A percentile compares a stretch with the other conserved stretches of the same genome.
phyloP scores from a whole-genome alignment of 2,329 filamentous ascomycete species.

The Fusarium tricinctum region DNA sequence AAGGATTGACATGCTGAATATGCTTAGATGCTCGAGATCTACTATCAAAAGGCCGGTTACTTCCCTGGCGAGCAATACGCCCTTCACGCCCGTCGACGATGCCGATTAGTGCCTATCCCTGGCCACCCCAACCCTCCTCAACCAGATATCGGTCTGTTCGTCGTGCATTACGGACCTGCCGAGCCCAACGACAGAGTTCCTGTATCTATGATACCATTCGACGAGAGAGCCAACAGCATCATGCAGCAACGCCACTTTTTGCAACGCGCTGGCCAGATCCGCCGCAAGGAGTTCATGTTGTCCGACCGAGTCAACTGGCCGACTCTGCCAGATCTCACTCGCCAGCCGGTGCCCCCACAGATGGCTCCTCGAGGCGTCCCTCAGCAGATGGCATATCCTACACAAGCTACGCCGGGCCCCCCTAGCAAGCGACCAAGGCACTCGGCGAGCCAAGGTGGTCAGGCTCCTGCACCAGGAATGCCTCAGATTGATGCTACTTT shows the following conservation, averaged over 20 bases:
- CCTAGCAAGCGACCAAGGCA: constrained; percentile 69
- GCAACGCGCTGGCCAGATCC: constrained; percentile 82
- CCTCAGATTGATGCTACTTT: constrained; percentile 63
- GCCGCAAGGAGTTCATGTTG: constrained; percentile 94
- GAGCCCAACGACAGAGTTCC: constrained; percentile 82
- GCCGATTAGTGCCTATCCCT: constrained; percentile 82
- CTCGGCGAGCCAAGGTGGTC: constrained; percentile 58
- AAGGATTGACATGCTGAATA: constrained; percentile 27
- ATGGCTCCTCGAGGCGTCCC: constrained; percentile 64
- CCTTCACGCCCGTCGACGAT: constrained; percentile 84
- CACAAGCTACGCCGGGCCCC: constrained; percentile 64
- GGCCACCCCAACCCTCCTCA: constrained; percentile 77
- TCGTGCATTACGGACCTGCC: constrained; percentile 88
- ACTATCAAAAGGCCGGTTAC: constrained; percentile 85
- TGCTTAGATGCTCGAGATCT: constrained; percentile 85
- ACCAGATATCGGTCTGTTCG: constrained; percentile 86
- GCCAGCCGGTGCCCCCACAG: constrained; percentile 65
- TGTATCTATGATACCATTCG: constrained; percentile 74
- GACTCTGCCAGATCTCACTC: constrained; percentile 72
- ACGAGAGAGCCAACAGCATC: constrained; percentile 70
- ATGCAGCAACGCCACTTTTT: constrained; percentile 74
- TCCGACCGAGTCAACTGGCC: constrained; percentile 93
- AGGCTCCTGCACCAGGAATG: constrained; percentile 57
- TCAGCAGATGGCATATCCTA: constrained; percentile 73
- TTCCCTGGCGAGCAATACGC: constrained; percentile 81